These are phyloP conservation scores for Acanthochlamys bracteata DNA, from an alignment of 106 monocot genomes.

Conservation along the genomic window DNA sequence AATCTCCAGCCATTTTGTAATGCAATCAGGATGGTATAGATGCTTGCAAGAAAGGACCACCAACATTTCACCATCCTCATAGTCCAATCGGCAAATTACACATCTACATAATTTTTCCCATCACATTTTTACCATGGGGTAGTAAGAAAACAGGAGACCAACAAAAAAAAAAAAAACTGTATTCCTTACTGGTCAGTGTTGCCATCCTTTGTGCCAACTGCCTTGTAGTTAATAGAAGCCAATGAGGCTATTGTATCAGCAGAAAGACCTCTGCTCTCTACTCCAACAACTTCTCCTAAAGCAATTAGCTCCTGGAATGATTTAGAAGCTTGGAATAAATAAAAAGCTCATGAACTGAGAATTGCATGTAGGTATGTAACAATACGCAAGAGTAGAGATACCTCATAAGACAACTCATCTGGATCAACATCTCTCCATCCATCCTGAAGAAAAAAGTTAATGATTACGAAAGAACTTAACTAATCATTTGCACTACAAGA, in stretches of 20 bases:
- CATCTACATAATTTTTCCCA: conserved; percentile 13
- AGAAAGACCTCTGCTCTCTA: conserved; percentile 83
- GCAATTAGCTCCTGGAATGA: conserved; percentile 32
- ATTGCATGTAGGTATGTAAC: not conserved
- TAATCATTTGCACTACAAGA: no score
- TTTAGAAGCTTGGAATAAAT: not conserved
- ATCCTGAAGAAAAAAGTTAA: conserved; percentile 13
- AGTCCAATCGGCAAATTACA: conserved; percentile 45
- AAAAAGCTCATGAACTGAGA: not conserved
- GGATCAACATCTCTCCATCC: conserved; percentile 40
- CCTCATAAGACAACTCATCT: conserved; percentile 51
- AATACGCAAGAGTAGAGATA: not conserved
- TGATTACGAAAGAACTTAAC: not conserved
- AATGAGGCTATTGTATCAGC: conserved; percentile 70
- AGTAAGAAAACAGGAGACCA: no score
- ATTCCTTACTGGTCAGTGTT: conserved; percentile 28
- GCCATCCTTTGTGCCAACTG: conserved; percentile 38
- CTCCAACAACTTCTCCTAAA: conserved; percentile 82
- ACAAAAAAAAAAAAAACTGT: not conserved
- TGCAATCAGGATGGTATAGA: conserved; percentile 33
- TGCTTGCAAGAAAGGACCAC: conserved; percentile 37
- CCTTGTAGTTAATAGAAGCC: conserved; percentile 66
- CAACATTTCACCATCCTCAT: conserved; percentile 31
- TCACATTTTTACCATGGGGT: not conserved
- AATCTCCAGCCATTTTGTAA: conserved; percentile 41